Percentiles rank a stretch among this genome's conserved stretches.
Conservation (phyloP, 2,329 filamentous ascomycete genomes). For the Clonostachys chloroleuca region DNA sequence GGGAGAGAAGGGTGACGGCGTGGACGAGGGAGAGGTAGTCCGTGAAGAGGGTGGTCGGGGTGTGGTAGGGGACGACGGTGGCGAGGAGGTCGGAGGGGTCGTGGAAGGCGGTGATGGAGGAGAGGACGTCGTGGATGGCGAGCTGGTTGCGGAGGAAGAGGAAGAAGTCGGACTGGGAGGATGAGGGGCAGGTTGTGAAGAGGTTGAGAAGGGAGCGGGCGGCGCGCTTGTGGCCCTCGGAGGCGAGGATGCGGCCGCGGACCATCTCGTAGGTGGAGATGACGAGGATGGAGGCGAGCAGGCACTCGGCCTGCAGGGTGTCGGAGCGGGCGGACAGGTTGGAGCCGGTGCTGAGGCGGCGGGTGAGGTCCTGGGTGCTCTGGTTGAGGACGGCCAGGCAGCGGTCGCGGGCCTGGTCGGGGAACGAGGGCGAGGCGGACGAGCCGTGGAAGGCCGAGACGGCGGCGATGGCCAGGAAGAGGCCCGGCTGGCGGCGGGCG, state of each 20-base stretch:
- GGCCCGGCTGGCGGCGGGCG: background rate
- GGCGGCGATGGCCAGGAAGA: background rate
- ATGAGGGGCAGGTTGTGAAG: too few relatives aligned
- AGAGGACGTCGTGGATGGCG: conserved; percentile 6
- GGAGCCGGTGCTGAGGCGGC: too few relatives aligned
- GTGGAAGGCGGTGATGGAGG: conserved; percentile 4
- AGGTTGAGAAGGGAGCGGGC: too few relatives aligned
- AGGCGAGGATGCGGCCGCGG: conserved; percentile 3
- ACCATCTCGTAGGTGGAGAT: conserved; percentile 7
- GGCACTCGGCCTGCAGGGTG: conserved; percentile 5
- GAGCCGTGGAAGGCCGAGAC: background rate
- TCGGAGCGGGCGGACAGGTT: background rate
- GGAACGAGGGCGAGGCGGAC: background rate
- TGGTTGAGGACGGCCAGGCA: too few relatives aligned
- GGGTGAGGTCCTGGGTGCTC: too few relatives aligned
- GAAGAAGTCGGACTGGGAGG: background rate
- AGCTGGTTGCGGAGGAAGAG: conserved; percentile 5
- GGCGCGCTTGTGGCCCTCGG: background rate
- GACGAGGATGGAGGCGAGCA: conserved; percentile 6
- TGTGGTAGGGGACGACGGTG: too few relatives aligned
- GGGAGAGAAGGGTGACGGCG: background rate
- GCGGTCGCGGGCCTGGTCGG: background rate
- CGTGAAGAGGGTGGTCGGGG: background rate
- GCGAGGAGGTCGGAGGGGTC: background rate
- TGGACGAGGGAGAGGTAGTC: background rate